Evolutionary conservation across 805 yeast species (phyloP).

Genomic region (Myxozyma geophila): DNA sequence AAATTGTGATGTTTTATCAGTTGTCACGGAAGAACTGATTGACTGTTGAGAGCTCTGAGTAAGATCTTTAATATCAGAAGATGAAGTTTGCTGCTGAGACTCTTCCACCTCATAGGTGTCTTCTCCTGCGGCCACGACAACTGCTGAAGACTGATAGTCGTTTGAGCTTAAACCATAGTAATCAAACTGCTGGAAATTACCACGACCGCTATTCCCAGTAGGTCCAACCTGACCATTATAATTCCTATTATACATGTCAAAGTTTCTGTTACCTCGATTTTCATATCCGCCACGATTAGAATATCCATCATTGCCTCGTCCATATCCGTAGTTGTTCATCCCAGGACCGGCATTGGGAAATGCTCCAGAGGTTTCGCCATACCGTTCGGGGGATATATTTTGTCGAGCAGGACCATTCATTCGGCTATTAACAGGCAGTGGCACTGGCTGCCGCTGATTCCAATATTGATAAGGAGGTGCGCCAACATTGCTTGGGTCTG

Average conservation of each 20-base stretch:
- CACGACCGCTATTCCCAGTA: neutral
- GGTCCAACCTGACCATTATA: neutral
- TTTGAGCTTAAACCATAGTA: neutral
- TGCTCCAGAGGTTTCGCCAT: neutral
- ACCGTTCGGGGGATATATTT: neutral
- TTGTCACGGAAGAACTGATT: neutral
- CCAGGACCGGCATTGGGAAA: constrained; percentile 14
- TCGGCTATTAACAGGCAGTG: neutral
- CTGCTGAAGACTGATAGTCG: neutral
- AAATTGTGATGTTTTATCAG: neutral
- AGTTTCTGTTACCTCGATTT: constrained; percentile 5
- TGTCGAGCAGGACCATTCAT: neutral
- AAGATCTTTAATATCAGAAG: constrained; percentile 1
- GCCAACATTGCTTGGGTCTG: constrained; percentile 2
- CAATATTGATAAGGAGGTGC: constrained; percentile 14
- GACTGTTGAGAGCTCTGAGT: neutral
- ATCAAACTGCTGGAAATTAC: neutral
- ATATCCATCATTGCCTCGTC: neutral
- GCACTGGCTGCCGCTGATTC: constrained; percentile 18
- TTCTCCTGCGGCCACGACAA: constrained; percentile 1
- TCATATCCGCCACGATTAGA: constrained; percentile 11
- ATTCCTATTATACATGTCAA: neutral
- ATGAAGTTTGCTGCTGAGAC: neutral
- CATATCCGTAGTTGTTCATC: neutral
- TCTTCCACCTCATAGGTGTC: neutral